Evolutionary conservation across 1,139 yeast genomes (phyloP).

Genomic region (Saccharomyces hybrid): DNA sequence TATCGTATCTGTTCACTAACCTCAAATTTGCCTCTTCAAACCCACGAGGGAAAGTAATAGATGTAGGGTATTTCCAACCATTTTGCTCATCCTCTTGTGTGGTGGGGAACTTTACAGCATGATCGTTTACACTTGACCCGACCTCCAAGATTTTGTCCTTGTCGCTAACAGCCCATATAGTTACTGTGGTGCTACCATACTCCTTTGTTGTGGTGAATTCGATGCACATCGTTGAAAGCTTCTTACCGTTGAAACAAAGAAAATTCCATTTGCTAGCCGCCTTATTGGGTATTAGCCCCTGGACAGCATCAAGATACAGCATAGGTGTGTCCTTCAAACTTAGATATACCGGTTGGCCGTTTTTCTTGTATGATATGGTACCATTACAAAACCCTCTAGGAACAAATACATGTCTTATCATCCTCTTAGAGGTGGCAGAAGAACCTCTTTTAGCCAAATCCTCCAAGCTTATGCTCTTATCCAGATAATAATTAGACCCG

Average conservation of each 20-base stretch:
- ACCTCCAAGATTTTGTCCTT: conserved; percentile 54
- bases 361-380: conserved; percentile 36
- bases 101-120: conserved; percentile 50
- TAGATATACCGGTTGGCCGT: conserved; percentile 15
- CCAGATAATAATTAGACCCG: conserved; percentile 39
- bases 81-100: conserved; percentile 48
- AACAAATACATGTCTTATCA: conserved; percentile 60
- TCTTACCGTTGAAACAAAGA: conserved; percentile 65
- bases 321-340: conserved; percentile 42
- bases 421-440: conserved; percentile 32
- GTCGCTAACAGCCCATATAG: conserved; percentile 56
- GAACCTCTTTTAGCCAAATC: conserved; percentile 41
- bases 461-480: conserved; percentile 36
- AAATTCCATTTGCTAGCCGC: conserved; percentile 90
- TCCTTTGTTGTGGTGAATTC: conserved; percentile 80
- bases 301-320: conserved; percentile 82
- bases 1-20: conserved; percentile 75
- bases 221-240: conserved; percentile 65
- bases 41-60: conserved; percentile 45
- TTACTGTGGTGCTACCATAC: conserved; percentile 64
- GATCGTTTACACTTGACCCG: conserved; percentile 37
- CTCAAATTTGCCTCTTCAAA: conserved; percentile 41
- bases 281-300: conserved; percentile 91
- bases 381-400: conserved; percentile 65
- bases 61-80: conserved; percentile 74